Evolutionary conservation across 2,329 filamentous ascomycete species (phyloP), one percentile per base, ranked within the genome.

Genomic region (Amauroascus verrucosus): DNA sequence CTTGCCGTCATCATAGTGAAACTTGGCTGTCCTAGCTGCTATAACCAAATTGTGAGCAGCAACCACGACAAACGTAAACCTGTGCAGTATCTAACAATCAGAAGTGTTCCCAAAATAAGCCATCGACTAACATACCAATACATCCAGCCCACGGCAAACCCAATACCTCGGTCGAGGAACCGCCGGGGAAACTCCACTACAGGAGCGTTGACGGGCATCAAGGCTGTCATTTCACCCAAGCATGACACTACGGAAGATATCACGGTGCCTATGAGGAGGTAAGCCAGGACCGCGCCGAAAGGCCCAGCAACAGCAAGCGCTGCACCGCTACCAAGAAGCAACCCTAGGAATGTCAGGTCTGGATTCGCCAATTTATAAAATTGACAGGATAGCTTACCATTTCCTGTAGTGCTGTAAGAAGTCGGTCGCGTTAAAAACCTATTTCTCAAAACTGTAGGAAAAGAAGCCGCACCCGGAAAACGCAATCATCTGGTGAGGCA

Each of bases 71-170:
- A 62, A 67, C 9, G 62, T 61, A 51, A 67, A 66, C 64, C 65
- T 67, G 44, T 4, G 2, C 40, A 11, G 26, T n/a, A 13, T 16
- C 9, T 28, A 22, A n/a, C 30, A 37, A 16, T 46, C 28, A 44
- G 38, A 11, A 46, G 1, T 7, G 9, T 22, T 20, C 16, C 2
- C 5, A 13, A 32, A n/a, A 26, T 9, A 13, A 24, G n/a, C 18
- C 2, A 24, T 30, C 13, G 28, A 59, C n/a, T n/a, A n/a, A 24
- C 51, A 49, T 58, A 71, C 71, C 71, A 74, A 20, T 68, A 63
- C 59, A 73, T 74, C 73, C 72, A 75, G 2, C 70, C 72, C 22
- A 67, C 67, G 3, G 72, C 71, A 61, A 71, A 74, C 30, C 72
- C 72, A 16, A 74, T 64, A 32, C 69, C 69, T 59, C 71, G 67